Evolutionary conservation across 495 filamentous ascomycete genomes (phyloP).

Genomic region (Penicillium chermesinum): DNA sequence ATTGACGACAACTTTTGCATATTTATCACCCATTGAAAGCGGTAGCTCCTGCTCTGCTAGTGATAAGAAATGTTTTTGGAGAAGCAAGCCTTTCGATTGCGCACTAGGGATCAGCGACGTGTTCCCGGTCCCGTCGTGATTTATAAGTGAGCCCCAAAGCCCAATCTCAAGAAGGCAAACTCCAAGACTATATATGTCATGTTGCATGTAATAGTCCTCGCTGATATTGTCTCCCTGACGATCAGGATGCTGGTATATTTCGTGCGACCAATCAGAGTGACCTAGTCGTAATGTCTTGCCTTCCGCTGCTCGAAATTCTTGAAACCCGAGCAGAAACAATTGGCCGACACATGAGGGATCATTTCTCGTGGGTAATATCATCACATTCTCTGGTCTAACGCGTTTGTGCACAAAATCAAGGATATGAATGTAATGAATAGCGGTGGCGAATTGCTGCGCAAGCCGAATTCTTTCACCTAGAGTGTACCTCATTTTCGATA

Average conservation of each 20-base stretch:
- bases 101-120: neutral
- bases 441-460: constrained; percentile 27
- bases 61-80: no score
- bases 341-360: constrained; percentile 8
- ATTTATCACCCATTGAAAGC: constrained; percentile 43
- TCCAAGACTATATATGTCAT: constrained; percentile 63
- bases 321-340: constrained; percentile 40
- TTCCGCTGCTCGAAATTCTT: constrained; percentile 37
- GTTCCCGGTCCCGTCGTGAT: neutral
- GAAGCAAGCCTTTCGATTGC: neutral
- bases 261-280: constrained; percentile 38
- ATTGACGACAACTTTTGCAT: constrained; percentile 42
- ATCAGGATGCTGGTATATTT: constrained; percentile 54
- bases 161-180: constrained; percentile 59
- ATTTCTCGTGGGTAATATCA: constrained; percentile 26
- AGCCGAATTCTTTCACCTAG: neutral
- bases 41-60: constrained; percentile 41
- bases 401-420: constrained; percentile 44
- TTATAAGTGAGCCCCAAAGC: constrained; percentile 47
- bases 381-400: constrained; percentile 39
- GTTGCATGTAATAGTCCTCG: constrained; percentile 50
- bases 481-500: neutral
- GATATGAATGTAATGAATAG: constrained; percentile 38
- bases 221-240: constrained; percentile 41
- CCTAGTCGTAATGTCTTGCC: constrained; percentile 33